Evolutionary conservation across 768 basidiomycete genomes (phyloP).

Genomic region (Tricholoma furcatifolium): DNA sequence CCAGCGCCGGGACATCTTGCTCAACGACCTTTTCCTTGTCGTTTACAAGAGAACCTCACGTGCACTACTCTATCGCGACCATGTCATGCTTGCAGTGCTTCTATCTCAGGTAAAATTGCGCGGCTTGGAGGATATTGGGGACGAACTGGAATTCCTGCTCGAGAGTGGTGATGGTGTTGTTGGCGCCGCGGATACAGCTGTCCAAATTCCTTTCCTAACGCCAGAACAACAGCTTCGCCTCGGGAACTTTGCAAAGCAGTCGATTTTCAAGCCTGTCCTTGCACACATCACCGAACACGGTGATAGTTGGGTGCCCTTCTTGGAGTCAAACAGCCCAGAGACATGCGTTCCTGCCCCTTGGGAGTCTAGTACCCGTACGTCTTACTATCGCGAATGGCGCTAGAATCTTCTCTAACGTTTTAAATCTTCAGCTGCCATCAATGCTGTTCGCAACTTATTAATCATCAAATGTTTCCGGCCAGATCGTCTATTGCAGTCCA

Average conservation of each 20-base stretch:
- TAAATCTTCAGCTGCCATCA: conserved; percentile 54
- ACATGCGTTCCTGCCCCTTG: conserved; percentile 71
- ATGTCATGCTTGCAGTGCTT: conserved; percentile 86
- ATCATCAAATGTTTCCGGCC: conserved; percentile 91
- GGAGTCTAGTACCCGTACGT: conserved; percentile 76
- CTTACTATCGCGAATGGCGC: neutral
- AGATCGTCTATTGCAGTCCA: conserved; percentile 85
- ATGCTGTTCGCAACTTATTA: conserved; percentile 73
- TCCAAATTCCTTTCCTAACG: conserved; percentile 50
- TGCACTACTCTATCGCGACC: conserved; percentile 85
- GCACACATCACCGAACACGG: conserved; percentile 59
- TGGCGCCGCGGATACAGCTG: conserved; percentile 30
- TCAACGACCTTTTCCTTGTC: conserved; percentile 86
- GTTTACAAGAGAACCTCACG: conserved; percentile 89
- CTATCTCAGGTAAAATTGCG: conserved; percentile 88
- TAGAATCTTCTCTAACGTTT: conserved; percentile 6
- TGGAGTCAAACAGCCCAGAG: conserved; percentile 69
- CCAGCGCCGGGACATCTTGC: conserved; percentile 72
- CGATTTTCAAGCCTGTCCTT: conserved; percentile 77
- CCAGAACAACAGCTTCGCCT: conserved; percentile 70
- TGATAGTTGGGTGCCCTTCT: conserved; percentile 70
- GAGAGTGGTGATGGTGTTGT: conserved; percentile 76
- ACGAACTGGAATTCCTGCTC: conserved; percentile 90
- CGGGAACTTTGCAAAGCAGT: conserved; percentile 66
- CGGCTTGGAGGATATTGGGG: conserved; percentile 72